These are phyloP conservation scores for Vickermania ingenoplastis DNA, from an alignment of 208 protist genomes.

Conservation along the genomic window DNA sequence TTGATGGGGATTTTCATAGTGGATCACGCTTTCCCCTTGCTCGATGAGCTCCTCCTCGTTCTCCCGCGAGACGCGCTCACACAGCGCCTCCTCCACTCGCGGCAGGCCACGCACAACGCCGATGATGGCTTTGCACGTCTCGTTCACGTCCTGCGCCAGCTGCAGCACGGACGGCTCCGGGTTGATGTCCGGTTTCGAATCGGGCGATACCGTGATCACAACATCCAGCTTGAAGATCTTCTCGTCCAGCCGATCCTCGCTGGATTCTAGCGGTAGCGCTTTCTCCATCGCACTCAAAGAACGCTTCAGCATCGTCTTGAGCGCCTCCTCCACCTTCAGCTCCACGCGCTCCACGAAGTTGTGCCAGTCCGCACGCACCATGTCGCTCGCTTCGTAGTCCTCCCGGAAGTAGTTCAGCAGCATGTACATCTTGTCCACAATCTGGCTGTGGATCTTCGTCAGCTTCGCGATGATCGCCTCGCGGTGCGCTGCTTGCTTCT, in stretches of 20 bases:
- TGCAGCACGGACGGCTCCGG: constrained; percentile 85
- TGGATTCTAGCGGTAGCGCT: constrained; percentile 87
- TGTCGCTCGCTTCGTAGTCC: constrained; percentile 71
- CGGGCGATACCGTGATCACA: constrained; percentile 79
- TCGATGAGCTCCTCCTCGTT: constrained; percentile 39
- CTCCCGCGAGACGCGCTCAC: constrained; percentile 37
- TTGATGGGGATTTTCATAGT: constrained; percentile 44
- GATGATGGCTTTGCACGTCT: constrained; percentile 89
- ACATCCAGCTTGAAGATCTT: constrained; percentile 93
- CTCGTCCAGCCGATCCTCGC: constrained; percentile 76
- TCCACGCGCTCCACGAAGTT: constrained; percentile 89
- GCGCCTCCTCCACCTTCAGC: constrained; percentile 89
- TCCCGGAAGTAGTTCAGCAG: constrained; percentile 89
- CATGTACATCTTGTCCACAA: constrained; percentile 73
- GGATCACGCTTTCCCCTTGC: constrained; percentile 30
- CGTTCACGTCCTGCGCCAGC: constrained; percentile 86
- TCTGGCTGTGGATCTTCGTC: constrained; percentile 58
- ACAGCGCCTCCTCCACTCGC: constrained; percentile 78
- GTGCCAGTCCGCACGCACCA: constrained; percentile 89
- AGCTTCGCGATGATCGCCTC: constrained; percentile 67
- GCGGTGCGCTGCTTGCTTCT: constrained; percentile 80
- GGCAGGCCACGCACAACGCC: constrained; percentile 81
- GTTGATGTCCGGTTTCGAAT: constrained; percentile 81
- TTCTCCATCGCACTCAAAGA: constrained; percentile 88
- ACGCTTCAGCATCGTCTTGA: constrained; percentile 92